These are phyloP conservation scores for Suillus subaureus DNA, from an alignment of 768 basidiomycete species.

Conservation along the genomic window DNA sequence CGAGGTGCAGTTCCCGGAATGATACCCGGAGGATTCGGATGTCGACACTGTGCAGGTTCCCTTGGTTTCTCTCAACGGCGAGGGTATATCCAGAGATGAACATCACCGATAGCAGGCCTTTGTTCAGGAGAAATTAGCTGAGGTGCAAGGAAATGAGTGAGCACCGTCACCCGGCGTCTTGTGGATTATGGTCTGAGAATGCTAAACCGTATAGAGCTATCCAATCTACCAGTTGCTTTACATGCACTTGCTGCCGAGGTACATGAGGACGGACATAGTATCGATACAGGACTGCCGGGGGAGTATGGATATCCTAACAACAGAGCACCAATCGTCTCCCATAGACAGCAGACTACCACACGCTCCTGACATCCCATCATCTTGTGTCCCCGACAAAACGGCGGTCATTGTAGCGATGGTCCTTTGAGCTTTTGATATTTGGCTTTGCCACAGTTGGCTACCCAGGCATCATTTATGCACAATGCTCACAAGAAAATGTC, in stretches of 20 bases:
- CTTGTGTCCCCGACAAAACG: constrained; percentile 66
- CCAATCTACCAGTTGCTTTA: constrained; percentile 63
- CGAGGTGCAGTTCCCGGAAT: constrained; percentile 33
- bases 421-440: constrained; percentile 50
- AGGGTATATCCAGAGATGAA: constrained; percentile 45
- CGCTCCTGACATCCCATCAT: constrained; percentile 74
- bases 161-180: neutral
- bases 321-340: neutral
- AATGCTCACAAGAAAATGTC: no score
- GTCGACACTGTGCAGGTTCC: neutral
- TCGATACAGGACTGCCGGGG: neutral
- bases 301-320: neutral
- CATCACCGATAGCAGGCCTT: constrained; percentile 52
- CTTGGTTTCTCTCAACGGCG: constrained; percentile 47
- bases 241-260: constrained; percentile 58
- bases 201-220: constrained; percentile 42
- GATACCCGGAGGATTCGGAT: constrained; percentile 15
- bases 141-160: constrained; percentile 38
- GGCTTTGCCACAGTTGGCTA: constrained; percentile 79
- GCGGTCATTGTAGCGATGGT: constrained; percentile 56
- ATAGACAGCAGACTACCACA: constrained; percentile 44
- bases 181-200: neutral
- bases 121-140: constrained; percentile 39
- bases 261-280: constrained; percentile 37
- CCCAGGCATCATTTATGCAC: constrained; percentile 73